These are phyloP conservation scores for Debaryomyces subglobosus DNA, from an alignment of 1,139 yeast genomes.

Conservation along the genomic window DNA sequence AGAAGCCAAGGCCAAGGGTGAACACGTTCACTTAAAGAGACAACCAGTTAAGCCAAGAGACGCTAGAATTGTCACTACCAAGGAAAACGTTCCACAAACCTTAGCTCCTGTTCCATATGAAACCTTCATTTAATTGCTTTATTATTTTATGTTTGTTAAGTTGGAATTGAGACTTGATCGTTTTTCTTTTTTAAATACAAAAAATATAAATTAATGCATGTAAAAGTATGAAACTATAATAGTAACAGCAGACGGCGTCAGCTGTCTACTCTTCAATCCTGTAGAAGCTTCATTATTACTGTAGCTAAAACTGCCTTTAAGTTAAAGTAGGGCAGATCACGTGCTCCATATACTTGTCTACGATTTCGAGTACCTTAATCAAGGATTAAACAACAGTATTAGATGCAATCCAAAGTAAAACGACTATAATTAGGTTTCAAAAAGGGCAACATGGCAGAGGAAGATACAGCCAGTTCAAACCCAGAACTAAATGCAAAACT, in stretches of 20 bases:
- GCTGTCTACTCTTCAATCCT: background rate
- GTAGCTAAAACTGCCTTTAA: no score
- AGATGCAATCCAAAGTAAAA: background rate
- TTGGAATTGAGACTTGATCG: constrained; percentile 9
- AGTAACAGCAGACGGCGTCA: background rate
- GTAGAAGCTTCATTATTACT: background rate
- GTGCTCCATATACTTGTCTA: background rate
- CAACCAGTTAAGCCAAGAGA: constrained; percentile 98
- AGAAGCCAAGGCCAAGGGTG: constrained; percentile 96
- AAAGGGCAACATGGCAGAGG: constrained; percentile 1
- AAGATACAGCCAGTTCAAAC: background rate
- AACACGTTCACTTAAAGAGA: constrained; percentile 91
- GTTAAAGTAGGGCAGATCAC: no score
- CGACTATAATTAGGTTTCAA: background rate
- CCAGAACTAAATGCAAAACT: background rate
- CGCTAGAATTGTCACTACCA: constrained; percentile 77
- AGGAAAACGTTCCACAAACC: constrained; percentile 88
- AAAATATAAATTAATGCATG: constrained; percentile 19
- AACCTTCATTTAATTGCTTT: constrained; percentile 81
- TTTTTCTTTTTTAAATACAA: constrained; percentile 9
- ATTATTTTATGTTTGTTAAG: constrained; percentile 15
- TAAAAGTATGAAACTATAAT: constrained; percentile 10
- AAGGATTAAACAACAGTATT: background rate
- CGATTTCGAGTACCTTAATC: background rate
- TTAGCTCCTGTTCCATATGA: constrained; percentile 99